Evolutionary conservation across 257 asterid species (phyloP), one percentile per base, ranked within the genome.

Genomic region (Plantago ovata): DNA sequence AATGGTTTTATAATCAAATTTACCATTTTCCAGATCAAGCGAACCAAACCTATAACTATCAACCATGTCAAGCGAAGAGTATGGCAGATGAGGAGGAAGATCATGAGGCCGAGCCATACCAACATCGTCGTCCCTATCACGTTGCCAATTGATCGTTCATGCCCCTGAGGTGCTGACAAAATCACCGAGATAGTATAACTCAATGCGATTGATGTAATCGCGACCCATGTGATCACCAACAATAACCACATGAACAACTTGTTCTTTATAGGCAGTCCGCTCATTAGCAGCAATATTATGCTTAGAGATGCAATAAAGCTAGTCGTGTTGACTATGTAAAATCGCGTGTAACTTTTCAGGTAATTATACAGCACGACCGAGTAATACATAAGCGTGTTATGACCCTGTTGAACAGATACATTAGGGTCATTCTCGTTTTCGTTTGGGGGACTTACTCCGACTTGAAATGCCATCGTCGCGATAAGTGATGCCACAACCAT

Each of bases 391-490:
- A 7, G 9, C 3, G 28, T 2, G 10, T 13, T 33, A 21, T 40
- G 33, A 64, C 56, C 58, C 6, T 15, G 1, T 55, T 36, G 18
- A 5, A 8, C 14, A 0, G 32, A 23, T 1, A 1, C 3, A 3
- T 12, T 14, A 10, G 38, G 3, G 9, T 67, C 61, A 15, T 48
- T 23, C 80, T 75, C 67, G 3, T 70, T 63, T 5, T 73, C 64
- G 0, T 47, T 33, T 0, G 89, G 76, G 12, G 81, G 77, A 19
- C 23, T 44, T 9, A 67, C 53, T 1, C 75, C 86, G 1, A 70
- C 78, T 38, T 78, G 76, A 19, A 74, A 78, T 9, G 84, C 76
- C 81, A 74, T 74, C 5, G 81, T 68, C 14, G 84, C 78, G 15
- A 74, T 65, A 0, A 78, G 73, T 11, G 78, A 71, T 0, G 84